A percentile compares a stretch with the other conserved stretches of the same genome.
phyloP scores from a whole-genome alignment of 441 rosid species.

The Macaranga tanarius region DNA sequence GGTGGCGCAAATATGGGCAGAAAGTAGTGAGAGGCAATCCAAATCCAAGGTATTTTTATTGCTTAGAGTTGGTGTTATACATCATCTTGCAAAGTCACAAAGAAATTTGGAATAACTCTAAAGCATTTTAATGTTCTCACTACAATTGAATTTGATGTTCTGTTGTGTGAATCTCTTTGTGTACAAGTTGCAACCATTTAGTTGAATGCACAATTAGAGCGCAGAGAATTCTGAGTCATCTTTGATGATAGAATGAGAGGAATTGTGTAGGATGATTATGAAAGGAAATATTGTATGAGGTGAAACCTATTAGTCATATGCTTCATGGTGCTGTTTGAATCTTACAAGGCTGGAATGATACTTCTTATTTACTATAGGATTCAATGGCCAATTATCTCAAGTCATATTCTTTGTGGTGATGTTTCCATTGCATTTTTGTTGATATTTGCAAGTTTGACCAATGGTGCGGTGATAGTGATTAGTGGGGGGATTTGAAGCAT shows the following conservation, averaged over 20 bases:
- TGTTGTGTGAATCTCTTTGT: neutral
- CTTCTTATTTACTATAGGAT: neutral
- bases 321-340: conserved; percentile 4
- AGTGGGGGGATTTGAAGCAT: neutral
- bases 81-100: neutral
- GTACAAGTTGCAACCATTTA: neutral
- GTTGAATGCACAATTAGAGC: neutral
- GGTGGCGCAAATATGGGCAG: conserved; percentile 99
- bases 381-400: neutral
- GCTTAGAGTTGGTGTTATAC: conserved; percentile 3
- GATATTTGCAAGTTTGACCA: neutral
- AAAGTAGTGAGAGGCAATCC: conserved; percentile 98
- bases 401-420: no score
- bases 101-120: neutral
- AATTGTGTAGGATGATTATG: neutral
- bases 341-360: neutral
- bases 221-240: neutral
- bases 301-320: neutral
- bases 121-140: neutral
- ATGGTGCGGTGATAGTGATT: neutral
- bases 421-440: neutral
- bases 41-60: conserved; percentile 73
- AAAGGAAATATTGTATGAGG: neutral
- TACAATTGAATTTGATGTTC: neutral
- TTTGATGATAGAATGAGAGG: neutral